These are phyloP conservation scores for Kernera saxatilis DNA, from an alignment of 345 rosid species.

Conservation along the genomic window DNA sequence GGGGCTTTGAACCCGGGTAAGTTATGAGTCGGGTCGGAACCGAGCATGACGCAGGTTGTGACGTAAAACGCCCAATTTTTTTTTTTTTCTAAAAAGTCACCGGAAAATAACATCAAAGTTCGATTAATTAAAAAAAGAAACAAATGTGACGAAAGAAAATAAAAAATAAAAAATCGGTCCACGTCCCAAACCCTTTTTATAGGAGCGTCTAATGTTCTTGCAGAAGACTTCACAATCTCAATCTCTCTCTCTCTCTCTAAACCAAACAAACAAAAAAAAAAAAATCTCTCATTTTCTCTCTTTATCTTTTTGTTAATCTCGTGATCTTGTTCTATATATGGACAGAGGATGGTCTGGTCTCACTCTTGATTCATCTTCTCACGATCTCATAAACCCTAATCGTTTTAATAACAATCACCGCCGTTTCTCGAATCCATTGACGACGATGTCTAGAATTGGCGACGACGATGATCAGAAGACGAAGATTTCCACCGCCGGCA, in stretches of 20 bases:
- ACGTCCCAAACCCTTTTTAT: conserved; percentile 72
- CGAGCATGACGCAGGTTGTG: conserved; percentile 55
- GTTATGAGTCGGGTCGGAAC: not conserved
- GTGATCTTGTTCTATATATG: conserved; percentile 44
- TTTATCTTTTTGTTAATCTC: conserved; percentile 14
- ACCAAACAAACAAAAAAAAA: not conserved
- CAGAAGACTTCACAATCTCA: conserved; percentile 69
- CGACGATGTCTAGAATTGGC: conserved; percentile 17
- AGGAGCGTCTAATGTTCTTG: conserved; percentile 59
- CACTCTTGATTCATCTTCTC: conserved; percentile 69
- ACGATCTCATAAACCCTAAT: conserved; percentile 28
- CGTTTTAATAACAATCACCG: not conserved
- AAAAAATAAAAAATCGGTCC: conserved; percentile 37
- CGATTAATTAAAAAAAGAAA: not conserved
- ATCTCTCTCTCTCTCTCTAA: conserved; percentile 31
- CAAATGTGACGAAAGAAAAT: not conserved
- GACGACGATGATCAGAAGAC: conserved; percentile 10
- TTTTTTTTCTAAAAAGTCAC: not conserved
- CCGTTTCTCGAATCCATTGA: conserved; percentile 14
- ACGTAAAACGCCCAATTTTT: conserved; percentile 30
- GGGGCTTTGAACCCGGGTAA: not conserved
- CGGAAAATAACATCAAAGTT: conserved; percentile 1
- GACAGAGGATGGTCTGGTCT: conserved; percentile 82
- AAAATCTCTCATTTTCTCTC: not conserved
- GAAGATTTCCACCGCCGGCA: conserved; percentile 5